phyloP scores from a whole-genome alignment of 331 rosid genomes.

The Phaseolus coccineus region DNA sequence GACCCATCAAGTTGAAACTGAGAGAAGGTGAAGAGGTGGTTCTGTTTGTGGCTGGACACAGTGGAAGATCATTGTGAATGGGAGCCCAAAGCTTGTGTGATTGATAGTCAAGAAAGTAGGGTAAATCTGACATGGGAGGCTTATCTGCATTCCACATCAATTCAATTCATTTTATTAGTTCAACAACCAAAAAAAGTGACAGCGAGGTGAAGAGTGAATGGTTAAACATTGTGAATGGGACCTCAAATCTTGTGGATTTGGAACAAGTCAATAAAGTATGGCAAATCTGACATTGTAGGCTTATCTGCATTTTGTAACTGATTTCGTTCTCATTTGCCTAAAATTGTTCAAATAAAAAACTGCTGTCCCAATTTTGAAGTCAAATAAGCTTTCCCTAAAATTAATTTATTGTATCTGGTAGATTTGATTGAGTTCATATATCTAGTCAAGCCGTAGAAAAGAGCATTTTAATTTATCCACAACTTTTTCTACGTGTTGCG shows the following conservation, averaged over 20 bases:
- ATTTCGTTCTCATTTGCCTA: constrained; percentile 22
- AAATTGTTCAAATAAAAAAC: constrained; percentile 16
- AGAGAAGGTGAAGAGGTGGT: constrained; percentile 57
- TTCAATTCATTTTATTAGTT: constrained; percentile 12
- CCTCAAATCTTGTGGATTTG: constrained; percentile 70
- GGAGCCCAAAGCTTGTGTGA: constrained; percentile 88
- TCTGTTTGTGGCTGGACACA: constrained; percentile 71
- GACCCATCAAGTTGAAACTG: constrained; percentile 79
- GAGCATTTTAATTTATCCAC: not conserved
- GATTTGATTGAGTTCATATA: not conserved
- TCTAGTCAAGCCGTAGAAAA: not conserved
- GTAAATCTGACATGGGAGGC: constrained; percentile 79
- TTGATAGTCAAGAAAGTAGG: constrained; percentile 92
- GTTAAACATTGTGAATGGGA: constrained; percentile 60
- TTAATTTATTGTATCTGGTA: not conserved
- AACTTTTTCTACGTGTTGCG: not conserved
- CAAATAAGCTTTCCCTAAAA: not conserved
- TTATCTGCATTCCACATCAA: constrained; percentile 63
- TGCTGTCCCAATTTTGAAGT: constrained; percentile 17
- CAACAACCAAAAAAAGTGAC: constrained; percentile 26
- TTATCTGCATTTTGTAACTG: constrained; percentile 55
- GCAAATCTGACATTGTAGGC: constrained; percentile 64
- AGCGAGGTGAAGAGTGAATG: constrained; percentile 1
- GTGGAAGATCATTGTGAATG: constrained; percentile 75
- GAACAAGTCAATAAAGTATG: constrained; percentile 77